Percentiles rank a stretch among this genome's conserved stretches.
These are phyloP conservation scores for Plasmodium coatneyi DNA, from an alignment of 169 alveolate genomes.

Conservation along the genomic window DNA sequence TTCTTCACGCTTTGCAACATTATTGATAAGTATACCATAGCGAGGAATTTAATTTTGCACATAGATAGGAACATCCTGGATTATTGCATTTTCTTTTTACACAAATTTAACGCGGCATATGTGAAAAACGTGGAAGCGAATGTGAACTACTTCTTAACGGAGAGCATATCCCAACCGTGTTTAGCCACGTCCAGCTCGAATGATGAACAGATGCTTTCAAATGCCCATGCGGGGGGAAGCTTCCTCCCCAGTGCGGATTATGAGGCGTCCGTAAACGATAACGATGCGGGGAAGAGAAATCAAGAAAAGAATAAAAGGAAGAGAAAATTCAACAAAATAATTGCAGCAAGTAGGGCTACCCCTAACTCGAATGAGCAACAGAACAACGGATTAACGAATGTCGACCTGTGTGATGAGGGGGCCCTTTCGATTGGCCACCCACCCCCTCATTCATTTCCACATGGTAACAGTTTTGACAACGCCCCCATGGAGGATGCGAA, in stretches of 20 bases:
- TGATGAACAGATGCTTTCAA: not conserved
- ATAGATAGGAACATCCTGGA: constrained; percentile 75
- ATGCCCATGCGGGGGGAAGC: not conserved
- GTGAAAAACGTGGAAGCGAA: constrained; percentile 46
- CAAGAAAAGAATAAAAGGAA: constrained; percentile 57
- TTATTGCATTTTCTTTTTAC: constrained; percentile 70
- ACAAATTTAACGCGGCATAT: constrained; percentile 58
- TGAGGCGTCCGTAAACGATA: not conserved
- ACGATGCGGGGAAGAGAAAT: not conserved
- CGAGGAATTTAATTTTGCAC: constrained; percentile 63
- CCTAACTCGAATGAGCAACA: not conserved
- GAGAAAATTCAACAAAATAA: constrained; percentile 52
- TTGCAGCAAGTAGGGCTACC: not conserved
- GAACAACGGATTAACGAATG: not conserved
- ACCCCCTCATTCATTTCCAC: not conserved
- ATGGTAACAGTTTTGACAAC: not conserved
- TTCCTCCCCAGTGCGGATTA: not conserved
- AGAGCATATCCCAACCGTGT: not conserved
- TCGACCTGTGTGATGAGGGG: not conserved
- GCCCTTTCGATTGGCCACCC: not conserved
- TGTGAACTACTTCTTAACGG: constrained; percentile 20
- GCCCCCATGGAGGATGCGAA: not conserved
- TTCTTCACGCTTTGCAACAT: constrained; percentile 58
- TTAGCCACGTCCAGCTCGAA: not conserved
- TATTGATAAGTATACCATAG: constrained; percentile 55